Percentiles rank a stretch among this genome's conserved stretches.
phyloP scores from a whole-genome alignment of 1,284 basidiomycete species.

The Irpex sp. region DNA sequence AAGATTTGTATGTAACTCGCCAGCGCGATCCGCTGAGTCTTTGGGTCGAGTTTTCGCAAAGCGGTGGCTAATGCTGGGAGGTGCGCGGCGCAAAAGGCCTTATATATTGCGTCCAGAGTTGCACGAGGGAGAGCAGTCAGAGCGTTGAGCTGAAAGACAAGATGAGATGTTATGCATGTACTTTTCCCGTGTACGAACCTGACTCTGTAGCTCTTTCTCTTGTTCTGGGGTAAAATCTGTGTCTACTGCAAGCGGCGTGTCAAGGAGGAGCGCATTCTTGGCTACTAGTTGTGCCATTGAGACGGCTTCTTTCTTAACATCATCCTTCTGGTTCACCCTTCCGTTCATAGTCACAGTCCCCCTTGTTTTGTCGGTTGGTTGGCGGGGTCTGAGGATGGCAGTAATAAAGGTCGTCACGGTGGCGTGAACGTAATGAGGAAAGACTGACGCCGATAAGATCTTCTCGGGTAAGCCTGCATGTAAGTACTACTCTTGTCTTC shows the following conservation, averaged over 20 bases:
- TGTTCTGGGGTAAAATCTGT: constrained; percentile 4
- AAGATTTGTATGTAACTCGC: constrained; percentile 20
- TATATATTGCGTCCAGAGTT: not conserved
- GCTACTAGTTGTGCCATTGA: not conserved
- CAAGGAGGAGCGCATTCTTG: constrained; percentile 3
- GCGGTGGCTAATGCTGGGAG: constrained; percentile 15
- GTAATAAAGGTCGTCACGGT: no score
- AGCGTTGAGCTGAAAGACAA: constrained; percentile 1
- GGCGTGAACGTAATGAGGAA: no score
- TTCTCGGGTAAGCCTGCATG: no score
- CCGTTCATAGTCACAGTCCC: not conserved
- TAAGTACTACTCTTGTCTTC: no score
- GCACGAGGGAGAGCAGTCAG: not conserved
- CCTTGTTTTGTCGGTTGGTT: not conserved
- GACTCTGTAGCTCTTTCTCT: not conserved
- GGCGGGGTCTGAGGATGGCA: no score
- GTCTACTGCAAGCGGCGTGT: constrained; percentile 1
- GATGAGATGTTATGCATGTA: not conserved
- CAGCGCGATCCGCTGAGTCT: constrained; percentile 17
- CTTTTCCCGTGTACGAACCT: not conserved
- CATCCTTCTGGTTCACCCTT: not conserved
- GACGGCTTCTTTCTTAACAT: not conserved
- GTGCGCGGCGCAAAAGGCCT: constrained; percentile 20
- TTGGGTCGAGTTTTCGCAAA: not conserved
- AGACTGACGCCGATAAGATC: no score